phyloP scores from a whole-genome alignment of 306 rosid genomes.

The Cicer judaicum region DNA sequence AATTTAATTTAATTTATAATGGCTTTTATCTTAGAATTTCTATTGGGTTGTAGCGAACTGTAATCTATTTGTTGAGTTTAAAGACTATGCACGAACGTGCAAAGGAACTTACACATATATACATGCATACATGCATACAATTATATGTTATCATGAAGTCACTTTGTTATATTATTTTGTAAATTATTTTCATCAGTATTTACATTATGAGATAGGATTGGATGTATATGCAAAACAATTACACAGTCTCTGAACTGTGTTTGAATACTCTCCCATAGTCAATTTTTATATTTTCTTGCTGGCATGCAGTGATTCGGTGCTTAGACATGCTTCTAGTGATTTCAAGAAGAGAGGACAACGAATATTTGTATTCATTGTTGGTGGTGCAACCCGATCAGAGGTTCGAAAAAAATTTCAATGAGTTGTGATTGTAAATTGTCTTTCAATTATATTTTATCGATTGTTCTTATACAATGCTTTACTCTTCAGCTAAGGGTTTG shows the following conservation, averaged over 20 bases:
- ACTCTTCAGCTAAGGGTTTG: conserved; percentile 88
- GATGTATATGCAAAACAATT: background rate
- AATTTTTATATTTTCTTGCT: conserved; percentile 36
- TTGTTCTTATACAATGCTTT: conserved; percentile 32
- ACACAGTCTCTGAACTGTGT: background rate
- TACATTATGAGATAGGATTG: background rate
- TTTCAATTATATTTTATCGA: background rate
- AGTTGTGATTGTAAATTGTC: conserved; percentile 9
- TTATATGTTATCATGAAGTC: background rate
- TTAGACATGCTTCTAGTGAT: conserved; percentile 86
- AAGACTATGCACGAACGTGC: background rate
- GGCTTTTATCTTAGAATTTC: background rate
- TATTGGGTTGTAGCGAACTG: background rate
- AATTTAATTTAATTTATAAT: background rate
- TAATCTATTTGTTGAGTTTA: conserved; percentile 16
- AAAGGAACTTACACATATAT: too few species aligned
- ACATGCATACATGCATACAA: too few species aligned
- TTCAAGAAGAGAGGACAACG: conserved; percentile 90
- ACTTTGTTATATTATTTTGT: background rate
- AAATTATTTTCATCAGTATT: background rate
- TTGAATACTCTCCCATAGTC: conserved; percentile 7
- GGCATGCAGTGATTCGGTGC: conserved; percentile 74
- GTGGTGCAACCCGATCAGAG: conserved; percentile 99
- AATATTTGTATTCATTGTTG: conserved; percentile 85
- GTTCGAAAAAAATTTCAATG: conserved; percentile 47